phyloP scores from a whole-genome alignment of 768 basidiomycete genomes.

The Tremella yokohamensis region DNA sequence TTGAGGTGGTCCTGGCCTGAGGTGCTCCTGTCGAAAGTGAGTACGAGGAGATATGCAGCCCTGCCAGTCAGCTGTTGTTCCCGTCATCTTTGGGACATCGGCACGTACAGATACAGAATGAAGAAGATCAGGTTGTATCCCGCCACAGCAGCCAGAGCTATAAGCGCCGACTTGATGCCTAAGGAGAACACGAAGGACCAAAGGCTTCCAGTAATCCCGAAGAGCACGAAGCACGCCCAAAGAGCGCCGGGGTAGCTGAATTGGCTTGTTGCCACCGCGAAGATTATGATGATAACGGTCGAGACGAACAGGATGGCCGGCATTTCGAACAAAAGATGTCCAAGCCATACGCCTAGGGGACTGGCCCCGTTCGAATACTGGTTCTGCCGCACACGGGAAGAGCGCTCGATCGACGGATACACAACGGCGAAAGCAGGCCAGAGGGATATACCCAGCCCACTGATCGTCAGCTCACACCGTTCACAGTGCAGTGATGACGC shows the following conservation, averaged over 20 bases:
- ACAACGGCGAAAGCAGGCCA: constrained; percentile 78
- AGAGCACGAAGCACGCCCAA: constrained; percentile 53
- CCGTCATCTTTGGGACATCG: not conserved
- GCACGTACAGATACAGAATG: constrained; percentile 56
- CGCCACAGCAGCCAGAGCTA: constrained; percentile 69
- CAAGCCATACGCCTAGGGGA: constrained; percentile 61
- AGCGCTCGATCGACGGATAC: constrained; percentile 70
- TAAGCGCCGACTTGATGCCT: constrained; percentile 63
- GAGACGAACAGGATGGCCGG: constrained; percentile 61
- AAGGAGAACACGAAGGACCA: constrained; percentile 68
- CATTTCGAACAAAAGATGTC: constrained; percentile 71
- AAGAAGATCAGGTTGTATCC: constrained; percentile 72
- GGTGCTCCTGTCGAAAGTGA: constrained; percentile 68
- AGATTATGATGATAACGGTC: constrained; percentile 64
- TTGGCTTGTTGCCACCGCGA: constrained; percentile 59
- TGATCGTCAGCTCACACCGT: constrained; percentile 6
- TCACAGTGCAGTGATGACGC: constrained; percentile 52
- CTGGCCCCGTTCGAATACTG: constrained; percentile 59
- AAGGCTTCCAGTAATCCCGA: constrained; percentile 70
- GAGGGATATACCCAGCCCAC: constrained; percentile 56
- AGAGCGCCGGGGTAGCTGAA: constrained; percentile 67
- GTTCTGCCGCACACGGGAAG: constrained; percentile 71
- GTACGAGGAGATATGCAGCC: constrained; percentile 64
- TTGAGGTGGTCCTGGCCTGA: constrained; percentile 59
- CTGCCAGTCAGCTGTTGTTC: constrained; percentile 53